These are phyloP conservation scores for Kwoniella shandongensis DNA, from an alignment of 768 basidiomycete genomes.

Conservation along the genomic window DNA sequence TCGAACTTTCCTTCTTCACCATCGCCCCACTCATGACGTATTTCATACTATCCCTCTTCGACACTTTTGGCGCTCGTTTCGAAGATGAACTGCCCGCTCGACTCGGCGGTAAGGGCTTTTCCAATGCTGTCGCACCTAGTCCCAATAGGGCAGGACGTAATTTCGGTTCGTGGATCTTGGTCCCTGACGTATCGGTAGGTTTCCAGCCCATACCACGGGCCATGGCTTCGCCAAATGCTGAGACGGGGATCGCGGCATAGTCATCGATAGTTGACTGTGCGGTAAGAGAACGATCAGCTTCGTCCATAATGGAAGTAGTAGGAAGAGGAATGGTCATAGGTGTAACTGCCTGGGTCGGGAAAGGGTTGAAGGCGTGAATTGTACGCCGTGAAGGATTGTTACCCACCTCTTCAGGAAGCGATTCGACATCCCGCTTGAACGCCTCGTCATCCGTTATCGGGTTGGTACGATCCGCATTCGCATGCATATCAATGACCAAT, in stretches of 20 bases:
- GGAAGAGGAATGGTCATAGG: too few species aligned
- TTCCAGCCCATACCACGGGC: slow-evolving; percentile 97
- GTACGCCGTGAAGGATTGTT: too few species aligned
- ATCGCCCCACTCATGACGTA: slow-evolving; percentile 69
- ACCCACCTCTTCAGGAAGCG: slow-evolving; percentile 58
- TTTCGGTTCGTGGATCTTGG: slow-evolving; percentile 78
- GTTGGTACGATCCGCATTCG: slow-evolving; percentile 41
- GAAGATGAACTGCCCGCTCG: slow-evolving; percentile 31
- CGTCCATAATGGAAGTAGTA: too few species aligned
- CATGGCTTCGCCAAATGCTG: slow-evolving; percentile 88
- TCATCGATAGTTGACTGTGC: slow-evolving; percentile 69
- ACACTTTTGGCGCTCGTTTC: slow-evolving; percentile 57
- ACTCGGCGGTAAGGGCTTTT: slow-evolving; percentile 64
- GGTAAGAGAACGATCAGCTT: not conserved
- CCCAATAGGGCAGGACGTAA: slow-evolving; percentile 83
- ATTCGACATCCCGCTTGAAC: slow-evolving; percentile 75
- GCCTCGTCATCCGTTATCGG: slow-evolving; percentile 77
- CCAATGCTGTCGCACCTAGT: slow-evolving; percentile 86
- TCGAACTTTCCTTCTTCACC: slow-evolving; percentile 65
- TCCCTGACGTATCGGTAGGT: slow-evolving; percentile 60
- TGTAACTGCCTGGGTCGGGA: too few species aligned
- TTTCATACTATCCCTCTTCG: slow-evolving; percentile 56
- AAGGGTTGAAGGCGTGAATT: too few species aligned
- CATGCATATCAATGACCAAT: slow-evolving; percentile 59
- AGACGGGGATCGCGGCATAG: slow-evolving; percentile 86